Evolutionary conservation across 768 basidiomycete genomes (phyloP).

Genomic region (Chiua virens): DNA sequence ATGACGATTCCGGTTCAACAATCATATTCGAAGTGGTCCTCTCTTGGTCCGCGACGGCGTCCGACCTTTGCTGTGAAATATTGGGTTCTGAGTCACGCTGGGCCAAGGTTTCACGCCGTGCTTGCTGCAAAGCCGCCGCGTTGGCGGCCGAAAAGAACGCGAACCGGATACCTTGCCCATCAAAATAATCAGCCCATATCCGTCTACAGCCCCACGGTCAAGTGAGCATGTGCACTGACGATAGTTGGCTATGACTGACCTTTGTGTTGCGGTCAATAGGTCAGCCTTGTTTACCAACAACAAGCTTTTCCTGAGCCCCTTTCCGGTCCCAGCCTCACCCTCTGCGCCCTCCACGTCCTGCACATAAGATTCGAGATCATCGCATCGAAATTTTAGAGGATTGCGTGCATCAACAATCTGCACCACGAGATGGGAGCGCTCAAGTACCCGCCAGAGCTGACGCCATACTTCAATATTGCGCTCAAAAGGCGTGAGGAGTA

Average conservation of each 20-base stretch:
- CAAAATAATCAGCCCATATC: constrained; percentile 92
- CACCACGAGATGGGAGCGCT: constrained; percentile 90
- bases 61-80: background rate
- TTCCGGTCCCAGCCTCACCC: constrained; percentile 76
- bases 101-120: constrained; percentile 49
- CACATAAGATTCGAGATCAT: constrained; percentile 87
- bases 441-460: constrained; percentile 95
- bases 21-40: background rate
- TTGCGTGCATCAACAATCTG: constrained; percentile 98
- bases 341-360: constrained; percentile 80
- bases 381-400: constrained; percentile 88
- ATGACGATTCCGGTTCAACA: constrained; percentile 27
- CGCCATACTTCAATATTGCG: constrained; percentile 98
- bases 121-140: constrained; percentile 81
- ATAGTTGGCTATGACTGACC: constrained; percentile 47
- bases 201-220: constrained; percentile 50
- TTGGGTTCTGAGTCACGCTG: constrained; percentile 22
- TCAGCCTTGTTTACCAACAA: constrained; percentile 96
- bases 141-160: constrained; percentile 94
- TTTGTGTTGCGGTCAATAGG: constrained; percentile 80
- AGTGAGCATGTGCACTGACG: background rate
- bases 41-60: background rate
- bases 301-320: constrained; percentile 70
- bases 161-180: constrained; percentile 68
- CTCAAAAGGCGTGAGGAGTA: constrained; percentile 95